Conservation (phyloP, 1,139 yeast genomes). For the Nakaseomyces delphensis region DNA sequence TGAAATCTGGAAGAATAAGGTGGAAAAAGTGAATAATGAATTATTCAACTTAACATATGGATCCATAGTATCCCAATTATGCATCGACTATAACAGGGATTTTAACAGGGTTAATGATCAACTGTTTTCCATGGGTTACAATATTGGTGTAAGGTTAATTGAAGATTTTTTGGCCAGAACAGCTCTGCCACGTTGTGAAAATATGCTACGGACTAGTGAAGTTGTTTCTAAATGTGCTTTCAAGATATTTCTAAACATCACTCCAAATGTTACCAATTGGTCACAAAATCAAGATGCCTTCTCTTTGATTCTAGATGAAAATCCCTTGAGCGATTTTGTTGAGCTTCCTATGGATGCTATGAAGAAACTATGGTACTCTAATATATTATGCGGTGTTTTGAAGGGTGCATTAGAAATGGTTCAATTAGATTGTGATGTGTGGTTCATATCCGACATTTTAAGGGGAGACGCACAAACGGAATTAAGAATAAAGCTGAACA, state of each 20-base stretch:
- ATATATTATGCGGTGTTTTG: conserved; percentile 79
- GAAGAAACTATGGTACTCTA: conserved; percentile 84
- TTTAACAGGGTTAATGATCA: conserved; percentile 73
- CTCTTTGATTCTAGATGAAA: conserved; percentile 65
- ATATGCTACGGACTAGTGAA: conserved; percentile 82
- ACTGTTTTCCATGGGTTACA: conserved; percentile 88
- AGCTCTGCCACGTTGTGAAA: conserved; percentile 70
- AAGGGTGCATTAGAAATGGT: conserved; percentile 95
- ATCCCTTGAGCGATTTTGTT: conserved; percentile 91
- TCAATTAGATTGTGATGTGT: conserved; percentile 81
- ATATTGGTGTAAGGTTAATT: conserved; percentile 81
- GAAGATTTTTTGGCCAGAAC: conserved; percentile 91
- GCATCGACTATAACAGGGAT: conserved; percentile 72
- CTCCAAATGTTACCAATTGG: conserved; percentile 75
- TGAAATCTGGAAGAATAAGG: conserved; percentile 84
- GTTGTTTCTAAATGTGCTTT: conserved; percentile 79
- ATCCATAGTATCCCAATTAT: conserved; percentile 85
- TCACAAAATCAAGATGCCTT: conserved; percentile 66
- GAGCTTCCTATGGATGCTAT: conserved; percentile 74
- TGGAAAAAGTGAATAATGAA: conserved; percentile 88
- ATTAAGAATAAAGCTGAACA: conserved; percentile 59
- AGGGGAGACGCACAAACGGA: conserved; percentile 83
- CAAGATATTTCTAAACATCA: conserved; percentile 75
- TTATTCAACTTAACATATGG: conserved; percentile 90
- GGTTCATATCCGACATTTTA: conserved; percentile 68